Evolutionary conservation across 148 eudicot species (phyloP), one percentile per base, ranked within the genome.

Genomic region (Simmondsia chinensis): DNA sequence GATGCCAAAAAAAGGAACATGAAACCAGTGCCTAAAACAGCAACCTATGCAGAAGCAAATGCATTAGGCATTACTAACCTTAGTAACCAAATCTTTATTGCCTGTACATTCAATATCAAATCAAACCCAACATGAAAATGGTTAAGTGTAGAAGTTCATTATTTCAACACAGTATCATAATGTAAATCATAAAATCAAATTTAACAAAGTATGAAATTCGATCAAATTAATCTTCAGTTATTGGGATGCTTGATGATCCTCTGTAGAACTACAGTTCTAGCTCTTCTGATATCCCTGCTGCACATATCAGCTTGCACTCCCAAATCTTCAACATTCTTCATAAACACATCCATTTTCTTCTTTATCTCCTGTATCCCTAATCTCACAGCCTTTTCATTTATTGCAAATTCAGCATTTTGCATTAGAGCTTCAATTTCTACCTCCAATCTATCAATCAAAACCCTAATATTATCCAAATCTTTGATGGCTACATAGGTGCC

Each of bases 191-290:
- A n/a, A n/a, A n/a, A n/a, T n/a, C n/a, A n/a, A n/a, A n/a, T n/a
- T n/a, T n/a, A n/a, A n/a, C n/a, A n/a, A n/a, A n/a, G n/a, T n/a
- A n/a, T n/a, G n/a, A n/a, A n/a, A n/a, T n/a, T n/a, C n/a, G n/a
- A n/a, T n/a, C n/a, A n/a, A n/a, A n/a, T 10, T 45, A 5, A 7
- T 9, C 5, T 47, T 78, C 60, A 68, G 52, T 63, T 56, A 53
- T 68, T 66, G 17, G 81, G 93, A 26, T 66, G 83, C 46, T 79
- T 89, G 57, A 89, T 89, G 64, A 89, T 89, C 68, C 97, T 81
- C 43, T 89, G 97, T 39, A 89, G 61, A 28, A 89, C 79, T 28
- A 89, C 97, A 43, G 95, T 89, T 57, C 97, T 89, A 0, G 95
- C 97, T 41, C 85, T 65, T 11, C 97, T 71, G 57, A 89, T 82